These are phyloP conservation scores for Astrocystis sublimbata DNA, from an alignment of 495 filamentous ascomycete species.

Conservation along the genomic window DNA sequence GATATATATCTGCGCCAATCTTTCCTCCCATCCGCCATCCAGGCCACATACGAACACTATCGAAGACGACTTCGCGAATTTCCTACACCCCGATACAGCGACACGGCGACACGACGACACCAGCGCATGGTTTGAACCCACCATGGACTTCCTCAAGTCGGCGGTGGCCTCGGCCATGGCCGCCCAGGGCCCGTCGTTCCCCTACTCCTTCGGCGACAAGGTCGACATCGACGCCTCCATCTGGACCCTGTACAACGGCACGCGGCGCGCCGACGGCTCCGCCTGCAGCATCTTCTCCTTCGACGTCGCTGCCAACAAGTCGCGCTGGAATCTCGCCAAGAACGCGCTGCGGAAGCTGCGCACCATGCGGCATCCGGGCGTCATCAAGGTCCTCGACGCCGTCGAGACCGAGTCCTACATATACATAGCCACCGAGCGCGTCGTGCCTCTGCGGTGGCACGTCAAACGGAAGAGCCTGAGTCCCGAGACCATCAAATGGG, in stretches of 20 bases:
- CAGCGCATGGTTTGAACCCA: slow-evolving; percentile 24
- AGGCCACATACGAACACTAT: background rate
- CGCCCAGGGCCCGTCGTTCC: slow-evolving; percentile 81
- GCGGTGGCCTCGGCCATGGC: slow-evolving; percentile 95
- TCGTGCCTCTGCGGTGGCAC: slow-evolving; percentile 83
- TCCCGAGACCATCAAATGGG: slow-evolving; percentile 94
- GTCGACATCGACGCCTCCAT: slow-evolving; percentile 87
- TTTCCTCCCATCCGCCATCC: no score
- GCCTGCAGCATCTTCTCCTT: slow-evolving; percentile 96
- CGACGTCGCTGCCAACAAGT: slow-evolving; percentile 76
- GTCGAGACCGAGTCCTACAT: slow-evolving; percentile 94
- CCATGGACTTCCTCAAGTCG: slow-evolving; percentile 97
- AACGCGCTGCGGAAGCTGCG: slow-evolving; percentile 91
- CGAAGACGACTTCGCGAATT: no score
- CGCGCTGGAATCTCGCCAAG: slow-evolving; percentile 78
- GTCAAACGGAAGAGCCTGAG: slow-evolving; percentile 79
- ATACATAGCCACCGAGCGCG: slow-evolving; percentile 91
- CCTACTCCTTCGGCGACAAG: slow-evolving; percentile 87
- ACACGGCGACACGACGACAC: no score
- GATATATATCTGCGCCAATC: background rate
- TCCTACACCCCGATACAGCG: slow-evolving; percentile 1
- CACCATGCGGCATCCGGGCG: slow-evolving; percentile 89
- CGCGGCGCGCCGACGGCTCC: slow-evolving; percentile 85
- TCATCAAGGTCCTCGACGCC: slow-evolving; percentile 89
- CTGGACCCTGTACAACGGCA: slow-evolving; percentile 91